Evolutionary conservation across 2,329 filamentous ascomycete genomes (phyloP).

Genomic region (Ramichloridium luteum): DNA sequence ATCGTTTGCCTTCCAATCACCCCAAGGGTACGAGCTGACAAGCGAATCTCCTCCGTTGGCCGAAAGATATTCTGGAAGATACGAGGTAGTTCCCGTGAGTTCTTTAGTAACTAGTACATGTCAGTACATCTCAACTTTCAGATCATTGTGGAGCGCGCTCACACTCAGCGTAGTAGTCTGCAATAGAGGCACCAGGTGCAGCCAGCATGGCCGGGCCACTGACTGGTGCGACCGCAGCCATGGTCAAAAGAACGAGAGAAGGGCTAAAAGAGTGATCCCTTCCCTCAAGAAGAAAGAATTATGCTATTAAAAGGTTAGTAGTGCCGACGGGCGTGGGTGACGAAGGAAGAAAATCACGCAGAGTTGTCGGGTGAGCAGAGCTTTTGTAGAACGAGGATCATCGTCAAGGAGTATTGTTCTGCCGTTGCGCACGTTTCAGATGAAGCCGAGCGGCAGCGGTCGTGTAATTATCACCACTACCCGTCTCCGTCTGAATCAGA

Average conservation of each 20-base stretch:
- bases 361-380: too few relatives aligned
- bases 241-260: background rate
- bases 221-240: background rate
- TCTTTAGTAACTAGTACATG: background rate
- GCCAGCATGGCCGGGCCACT: background rate
- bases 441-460: too few relatives aligned
- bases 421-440: too few relatives aligned
- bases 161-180: background rate
- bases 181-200: background rate
- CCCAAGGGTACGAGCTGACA: slow-evolving; percentile 19
- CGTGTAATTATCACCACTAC: too few relatives aligned
- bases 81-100: background rate
- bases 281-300: too few relatives aligned
- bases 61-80: background rate
- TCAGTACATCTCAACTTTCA: background rate
- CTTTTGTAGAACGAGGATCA: too few relatives aligned
- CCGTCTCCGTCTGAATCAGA: too few relatives aligned
- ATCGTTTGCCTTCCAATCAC: slow-evolving; percentile 16
- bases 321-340: too few relatives aligned
- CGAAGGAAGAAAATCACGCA: too few relatives aligned
- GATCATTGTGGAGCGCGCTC: background rate
- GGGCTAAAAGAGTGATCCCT: background rate
- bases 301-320: too few relatives aligned
- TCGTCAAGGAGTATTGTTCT: too few relatives aligned
- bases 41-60: too few relatives aligned